Base-by-base conservation (phyloP, 352 stramenopile species). In the Blastocystis sp. region DNA sequence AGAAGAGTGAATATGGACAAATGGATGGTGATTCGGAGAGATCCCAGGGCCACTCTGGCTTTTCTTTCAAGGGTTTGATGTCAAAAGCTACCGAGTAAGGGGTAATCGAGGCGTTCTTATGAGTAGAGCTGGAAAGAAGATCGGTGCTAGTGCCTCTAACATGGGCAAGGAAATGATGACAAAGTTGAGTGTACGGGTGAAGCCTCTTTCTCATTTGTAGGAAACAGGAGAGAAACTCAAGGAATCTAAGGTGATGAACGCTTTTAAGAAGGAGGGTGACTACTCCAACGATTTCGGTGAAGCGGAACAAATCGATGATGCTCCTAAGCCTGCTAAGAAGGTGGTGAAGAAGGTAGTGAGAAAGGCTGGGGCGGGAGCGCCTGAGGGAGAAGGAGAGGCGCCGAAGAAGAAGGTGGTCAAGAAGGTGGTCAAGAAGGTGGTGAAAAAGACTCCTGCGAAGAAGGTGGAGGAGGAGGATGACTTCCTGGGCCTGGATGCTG, bases 31-130 rank as follows among this genome's bases (percentile, higher is more conserved):
- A 21, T 63, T 19, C 42, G 28, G 71, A 60, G 24, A 66, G 54
- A 34, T 54, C 40, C 28, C 71, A 11, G 43, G 71, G 54, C 0
- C 71, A 81, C 43, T 28, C 24, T 45, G 54, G 54, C 3, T 59
- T 81, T 65, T 81, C 71, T n/a, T 81, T 81, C 40, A 81, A 81
- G 57, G 71, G 43, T n/a, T 66, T 81, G 48, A 81, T 81, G 43
- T 81, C 71, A 40, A 81, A 81, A 42, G 71, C 71, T 21, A 38
- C 40, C 1, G 71, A 81, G 71, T 81, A 64, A n/a, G 28, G 42
- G 19, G 19, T 7, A 45, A 34, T 74, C 2, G 3, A 7, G 21
- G 38, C 34, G 1, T n/a, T 52, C 28, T 34, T 38, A 43, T 21
- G 24, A 17, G n/a, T 81, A 81, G 71, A 66, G 28, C 66, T 14